phyloP scores from a whole-genome alignment of 2,329 filamentous ascomycete species.

The Colletotrichum falcatum region DNA sequence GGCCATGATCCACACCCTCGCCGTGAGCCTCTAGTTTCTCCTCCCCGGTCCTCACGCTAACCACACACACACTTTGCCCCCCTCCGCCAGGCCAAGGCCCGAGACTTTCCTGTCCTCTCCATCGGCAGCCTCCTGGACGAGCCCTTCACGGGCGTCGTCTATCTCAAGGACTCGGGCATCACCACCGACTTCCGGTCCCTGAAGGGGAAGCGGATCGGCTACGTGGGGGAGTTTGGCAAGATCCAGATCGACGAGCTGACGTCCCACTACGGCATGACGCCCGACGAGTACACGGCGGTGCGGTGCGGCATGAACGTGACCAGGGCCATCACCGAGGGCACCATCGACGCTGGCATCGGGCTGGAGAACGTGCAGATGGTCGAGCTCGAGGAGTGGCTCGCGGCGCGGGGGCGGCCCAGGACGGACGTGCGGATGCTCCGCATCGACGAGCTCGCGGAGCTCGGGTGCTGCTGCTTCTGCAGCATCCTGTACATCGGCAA shows the following conservation, averaged over 20 bases:
- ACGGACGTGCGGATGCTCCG: conserved; percentile 82
- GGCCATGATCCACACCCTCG: conserved; percentile 86
- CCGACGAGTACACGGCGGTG: conserved; percentile 79
- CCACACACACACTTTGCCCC: no score
- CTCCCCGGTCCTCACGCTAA: background rate
- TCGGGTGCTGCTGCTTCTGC: conserved; percentile 88
- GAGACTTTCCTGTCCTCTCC: conserved; percentile 77
- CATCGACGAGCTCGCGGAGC: conserved; percentile 82
- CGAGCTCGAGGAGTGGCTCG: conserved; percentile 82
- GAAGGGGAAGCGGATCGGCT: conserved; percentile 82
- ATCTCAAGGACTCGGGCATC: conserved; percentile 80
- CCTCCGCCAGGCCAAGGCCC: conserved; percentile 77
- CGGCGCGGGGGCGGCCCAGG: conserved; percentile 69
- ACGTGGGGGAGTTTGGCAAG: conserved; percentile 85
- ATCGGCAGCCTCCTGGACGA: conserved; percentile 83
- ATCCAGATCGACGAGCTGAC: conserved; percentile 87
- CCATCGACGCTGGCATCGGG: conserved; percentile 80
- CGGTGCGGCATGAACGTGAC: conserved; percentile 86
- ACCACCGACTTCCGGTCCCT: conserved; percentile 80
- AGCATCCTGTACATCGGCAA: conserved; percentile 85
- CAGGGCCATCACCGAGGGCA: conserved; percentile 78
- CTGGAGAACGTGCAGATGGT: conserved; percentile 89
- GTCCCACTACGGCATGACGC: conserved; percentile 80
- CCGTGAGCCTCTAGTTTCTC: conserved; percentile 57
- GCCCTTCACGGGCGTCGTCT: conserved; percentile 83